Evolutionary conservation across 352 stramenopile genomes (phyloP), one percentile per base, ranked within the genome.

Genomic region (Globisporangium barbulae): DNA sequence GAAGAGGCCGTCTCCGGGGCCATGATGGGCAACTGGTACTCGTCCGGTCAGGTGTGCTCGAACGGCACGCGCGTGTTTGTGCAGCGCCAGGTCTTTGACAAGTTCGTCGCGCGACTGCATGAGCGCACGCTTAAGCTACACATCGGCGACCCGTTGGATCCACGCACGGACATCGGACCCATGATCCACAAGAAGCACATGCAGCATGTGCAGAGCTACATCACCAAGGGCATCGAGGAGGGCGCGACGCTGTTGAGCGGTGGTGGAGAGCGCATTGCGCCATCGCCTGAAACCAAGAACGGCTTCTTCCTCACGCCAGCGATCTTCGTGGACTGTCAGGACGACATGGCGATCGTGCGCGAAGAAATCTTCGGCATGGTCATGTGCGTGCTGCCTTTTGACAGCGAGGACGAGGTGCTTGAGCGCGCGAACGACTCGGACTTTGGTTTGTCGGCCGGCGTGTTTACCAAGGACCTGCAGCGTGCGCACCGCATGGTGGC

Each of bases 31-130:
- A 94, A 93, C 68, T 96, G 78, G 80, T 96, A 91, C 75, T 94
- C 86, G 31, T 90, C 79, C 8, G 89, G 89, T 1, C 92, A 97
- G 62, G 94, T 92, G 31, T 98, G 90, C 69, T 94, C 88, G 17
- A 93, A 93, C 55, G 92, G 90, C 55, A 97, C 89, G 57, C 87
- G 93, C 10, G 75, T 98, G 28, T 93, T 97, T 50, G 85, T 98
- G 30, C 89, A 98, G 41, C 73, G 75, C 9, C 63, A 64, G n/a
- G 78, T 98, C 35, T 90, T 79, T 54, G 85, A 97, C 47, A 65
- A 72, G 33, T 97, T 98, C 41, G 78, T 97, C 47, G 63, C 77
- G 42, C 64, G 78, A n/a, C 66, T 97, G n/a, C 82, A 95, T 9
- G 79, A 86, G 37, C 86, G 87, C 22, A 93, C 90, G 15, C 67